phyloP scores from a whole-genome alignment of 192 early-diverging fungal species.

The Coemansia reversa region DNA sequence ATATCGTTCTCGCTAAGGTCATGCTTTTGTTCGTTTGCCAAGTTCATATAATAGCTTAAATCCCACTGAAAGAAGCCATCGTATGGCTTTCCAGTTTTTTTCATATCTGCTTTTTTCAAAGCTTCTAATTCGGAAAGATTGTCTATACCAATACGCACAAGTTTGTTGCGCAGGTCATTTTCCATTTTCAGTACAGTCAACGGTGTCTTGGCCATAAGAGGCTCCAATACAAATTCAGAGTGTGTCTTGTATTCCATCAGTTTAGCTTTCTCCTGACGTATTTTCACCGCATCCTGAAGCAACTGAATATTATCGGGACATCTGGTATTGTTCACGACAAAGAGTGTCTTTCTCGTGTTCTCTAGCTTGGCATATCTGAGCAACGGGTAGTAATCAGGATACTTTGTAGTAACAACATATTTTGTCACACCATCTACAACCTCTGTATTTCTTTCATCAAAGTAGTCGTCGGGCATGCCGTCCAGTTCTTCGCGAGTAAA shows the following conservation, averaged over 20 bases:
- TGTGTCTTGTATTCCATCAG: constrained; percentile 67
- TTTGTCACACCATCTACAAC: constrained; percentile 56
- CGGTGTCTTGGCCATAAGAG: constrained; percentile 73
- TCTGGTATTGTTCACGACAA: constrained; percentile 19
- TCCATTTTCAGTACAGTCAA: constrained; percentile 61
- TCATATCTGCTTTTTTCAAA: constrained; percentile 55
- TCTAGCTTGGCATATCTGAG: constrained; percentile 44
- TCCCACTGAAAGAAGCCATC: constrained; percentile 65
- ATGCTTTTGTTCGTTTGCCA: constrained; percentile 60
- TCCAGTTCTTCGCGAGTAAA: constrained; percentile 57
- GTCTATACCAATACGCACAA: constrained; percentile 53
- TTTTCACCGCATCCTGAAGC: constrained; percentile 54
- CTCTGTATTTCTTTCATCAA: constrained; percentile 54
- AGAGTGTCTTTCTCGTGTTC: constrained; percentile 47
- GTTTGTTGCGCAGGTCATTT: constrained; percentile 51
- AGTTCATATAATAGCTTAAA: constrained; percentile 62
- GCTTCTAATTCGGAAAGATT: constrained; percentile 60
- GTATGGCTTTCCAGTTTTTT: constrained; percentile 45
- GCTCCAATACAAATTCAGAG: constrained; percentile 62
- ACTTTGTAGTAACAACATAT: constrained; percentile 65
- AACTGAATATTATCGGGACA: constrained; percentile 58
- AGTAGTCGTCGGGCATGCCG: constrained; percentile 64
- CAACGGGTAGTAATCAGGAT: constrained; percentile 40
- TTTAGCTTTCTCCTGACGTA: constrained; percentile 47
- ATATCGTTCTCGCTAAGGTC: constrained; percentile 64